Evolutionary conservation across 805 yeast genomes (phyloP), one percentile per base, ranked within the genome.

Genomic region (Candida boleticola): DNA sequence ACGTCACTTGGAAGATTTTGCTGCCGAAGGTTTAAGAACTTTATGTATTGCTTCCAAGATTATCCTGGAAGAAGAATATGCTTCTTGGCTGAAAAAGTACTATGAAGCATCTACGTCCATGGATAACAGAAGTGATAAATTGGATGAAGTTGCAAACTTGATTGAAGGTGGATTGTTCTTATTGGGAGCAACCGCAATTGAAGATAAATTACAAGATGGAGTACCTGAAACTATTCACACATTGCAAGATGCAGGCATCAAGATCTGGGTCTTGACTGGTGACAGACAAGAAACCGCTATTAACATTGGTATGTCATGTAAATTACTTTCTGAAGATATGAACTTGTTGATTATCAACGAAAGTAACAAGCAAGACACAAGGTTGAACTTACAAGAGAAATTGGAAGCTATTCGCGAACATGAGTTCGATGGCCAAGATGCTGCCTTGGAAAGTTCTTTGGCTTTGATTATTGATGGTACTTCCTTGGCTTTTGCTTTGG

Each of bases 201-300:
- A 93, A 61, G 99, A 93, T 61, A 92, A 93, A 58, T 71, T 93
- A 37, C 99, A 93, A 67, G 98, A 92, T 44, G 99, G 97, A 31
- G 99, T 93, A 17, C 98, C 99, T 2, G 99, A 93, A 51, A 89
- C 99, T 1, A 95, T 93, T 46, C 93, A 88, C 50, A 86, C 95
- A 4, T 74, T 93, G 42, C 99, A 95, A 60, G 89, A 85, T 43
- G 99, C 99, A 0, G 98, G 98, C 13, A 90, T 95, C 50, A 92
- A 89, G 61, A 80, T 93, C 14, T 93, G 99, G 99, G 97, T 93
- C 19, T 71, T 93, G 39, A 93, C 99, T 2, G 99, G 99, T 53
- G 99, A 93, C 60, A 79, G 97, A 62, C 99, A 95, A 61, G 99
- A 93, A 62, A 93, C 99, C 11, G 99, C 99, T 0, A 86, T 93